Conservation (phyloP, 352 stramenopile species). For the Globisporangium nunn region DNA sequence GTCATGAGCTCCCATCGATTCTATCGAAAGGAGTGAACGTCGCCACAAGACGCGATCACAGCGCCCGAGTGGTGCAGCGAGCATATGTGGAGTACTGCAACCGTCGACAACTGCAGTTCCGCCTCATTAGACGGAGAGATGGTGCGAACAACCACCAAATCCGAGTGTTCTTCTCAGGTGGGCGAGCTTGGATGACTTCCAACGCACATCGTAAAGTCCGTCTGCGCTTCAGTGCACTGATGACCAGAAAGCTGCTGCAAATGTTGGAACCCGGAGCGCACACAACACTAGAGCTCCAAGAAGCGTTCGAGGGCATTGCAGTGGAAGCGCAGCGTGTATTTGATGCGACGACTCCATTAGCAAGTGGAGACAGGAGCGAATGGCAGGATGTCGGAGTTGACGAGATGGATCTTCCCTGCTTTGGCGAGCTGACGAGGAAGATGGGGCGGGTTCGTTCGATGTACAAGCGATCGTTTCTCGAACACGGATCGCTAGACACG, state of each 20-base stretch:
- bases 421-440: constrained; percentile 28
- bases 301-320: constrained; percentile 27
- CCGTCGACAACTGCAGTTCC: constrained; percentile 18
- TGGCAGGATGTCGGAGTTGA: constrained; percentile 35
- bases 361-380: constrained; percentile 9
- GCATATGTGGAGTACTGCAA: constrained; percentile 15
- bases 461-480: constrained; percentile 28
- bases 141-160: constrained; percentile 2
- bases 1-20: constrained; percentile 31
- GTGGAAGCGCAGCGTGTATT: constrained; percentile 29
- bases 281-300: constrained; percentile 16
- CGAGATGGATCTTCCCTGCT: constrained; percentile 42
- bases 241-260: constrained; percentile 41
- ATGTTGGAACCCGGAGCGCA: constrained; percentile 27
- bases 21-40: constrained; percentile 20
- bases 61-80: constrained; percentile 24
- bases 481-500: background rate
- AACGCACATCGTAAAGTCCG: background rate
- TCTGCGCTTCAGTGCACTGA: constrained; percentile 30
- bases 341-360: constrained; percentile 4
- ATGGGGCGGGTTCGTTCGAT: constrained; percentile 43
- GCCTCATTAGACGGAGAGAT: background rate
- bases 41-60: constrained; percentile 19
- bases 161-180: constrained; percentile 32
- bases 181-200: constrained; percentile 35